These are phyloP conservation scores for Sporormia fimetaria DNA, from an alignment of 495 filamentous ascomycete genomes.

Conservation along the genomic window DNA sequence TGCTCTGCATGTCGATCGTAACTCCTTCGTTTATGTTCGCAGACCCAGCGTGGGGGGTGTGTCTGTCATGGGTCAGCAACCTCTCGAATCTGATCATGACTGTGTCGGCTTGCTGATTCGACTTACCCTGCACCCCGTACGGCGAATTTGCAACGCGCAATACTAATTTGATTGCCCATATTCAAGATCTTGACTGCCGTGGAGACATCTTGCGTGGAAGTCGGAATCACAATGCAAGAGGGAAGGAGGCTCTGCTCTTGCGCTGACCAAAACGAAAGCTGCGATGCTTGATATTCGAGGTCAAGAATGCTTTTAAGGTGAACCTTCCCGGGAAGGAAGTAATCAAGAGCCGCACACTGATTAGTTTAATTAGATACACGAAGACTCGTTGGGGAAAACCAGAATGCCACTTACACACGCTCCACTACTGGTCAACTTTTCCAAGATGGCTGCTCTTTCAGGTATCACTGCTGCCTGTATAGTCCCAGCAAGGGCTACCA, in stretches of 20 bases:
- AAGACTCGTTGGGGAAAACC: neutral
- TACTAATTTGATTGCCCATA: slow-evolving; percentile 3
- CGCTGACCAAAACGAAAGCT: slow-evolving; percentile 16
- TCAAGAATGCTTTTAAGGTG: slow-evolving; percentile 4
- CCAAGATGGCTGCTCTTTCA: slow-evolving; percentile 8
- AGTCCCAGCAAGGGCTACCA: neutral
- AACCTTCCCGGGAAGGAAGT: slow-evolving; percentile 19
- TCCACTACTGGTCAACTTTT: slow-evolving; percentile 6
- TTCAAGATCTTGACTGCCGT: slow-evolving; percentile 20
- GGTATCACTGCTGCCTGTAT: neutral
- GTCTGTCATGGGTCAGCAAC: slow-evolving; percentile 4
- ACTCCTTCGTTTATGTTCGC: slow-evolving; percentile 26
- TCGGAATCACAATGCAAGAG: slow-evolving; percentile 23
- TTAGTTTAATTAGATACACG: neutral
- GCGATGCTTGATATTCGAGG: slow-evolving; percentile 12
- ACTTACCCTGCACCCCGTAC: slow-evolving; percentile 21
- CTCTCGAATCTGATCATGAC: neutral
- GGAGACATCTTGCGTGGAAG: slow-evolving; percentile 16
- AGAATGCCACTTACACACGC: slow-evolving; percentile 9
- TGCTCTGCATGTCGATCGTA: slow-evolving; percentile 23
- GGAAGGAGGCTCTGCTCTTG: slow-evolving; percentile 21
- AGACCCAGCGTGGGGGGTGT: slow-evolving; percentile 22
- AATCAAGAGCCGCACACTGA: slow-evolving; percentile 20
- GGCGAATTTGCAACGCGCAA: slow-evolving; percentile 22
- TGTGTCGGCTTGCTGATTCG: neutral